Conservation (phyloP, 768 basidiomycete genomes). For the Amanita exitialis region DNA sequence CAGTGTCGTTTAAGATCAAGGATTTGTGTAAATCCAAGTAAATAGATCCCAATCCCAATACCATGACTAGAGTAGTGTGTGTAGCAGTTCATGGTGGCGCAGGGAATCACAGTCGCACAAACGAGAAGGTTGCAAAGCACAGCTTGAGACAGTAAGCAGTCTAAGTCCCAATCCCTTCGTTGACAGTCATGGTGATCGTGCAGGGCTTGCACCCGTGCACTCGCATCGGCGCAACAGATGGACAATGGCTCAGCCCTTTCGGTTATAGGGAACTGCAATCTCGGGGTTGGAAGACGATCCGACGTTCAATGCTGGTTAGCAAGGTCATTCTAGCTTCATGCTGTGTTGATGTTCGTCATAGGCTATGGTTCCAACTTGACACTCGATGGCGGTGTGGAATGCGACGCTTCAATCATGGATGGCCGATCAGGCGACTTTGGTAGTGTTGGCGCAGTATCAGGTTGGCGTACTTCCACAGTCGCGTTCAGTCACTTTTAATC, state of each 20-base stretch:
- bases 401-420: slow-evolving; percentile 72
- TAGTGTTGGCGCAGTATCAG: slow-evolving; percentile 64
- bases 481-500: neutral
- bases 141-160: slow-evolving; percentile 42
- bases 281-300: slow-evolving; percentile 54
- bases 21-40: neutral
- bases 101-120: slow-evolving; percentile 42
- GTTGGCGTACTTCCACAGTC: slow-evolving; percentile 21
- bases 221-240: slow-evolving; percentile 11
- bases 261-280: slow-evolving; percentile 46
- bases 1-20: slow-evolving; percentile 30
- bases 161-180: neutral
- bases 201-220: slow-evolving; percentile 45
- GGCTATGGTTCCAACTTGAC: slow-evolving; percentile 78
- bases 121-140: slow-evolving; percentile 43
- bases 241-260: slow-evolving; percentile 22
- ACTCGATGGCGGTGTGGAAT: slow-evolving; percentile 65
- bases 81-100: slow-evolving; percentile 75
- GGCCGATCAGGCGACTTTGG: slow-evolving; percentile 38
- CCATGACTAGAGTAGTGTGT: slow-evolving; percentile 19
- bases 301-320: slow-evolving; percentile 58
- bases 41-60: neutral
- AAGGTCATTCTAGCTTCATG: neutral
- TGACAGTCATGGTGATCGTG: neutral
- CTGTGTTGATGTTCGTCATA: slow-evolving; percentile 13